Base-by-base conservation (phyloP, 2,329 filamentous ascomycete genomes). In the Parastagonospora avenae region DNA sequence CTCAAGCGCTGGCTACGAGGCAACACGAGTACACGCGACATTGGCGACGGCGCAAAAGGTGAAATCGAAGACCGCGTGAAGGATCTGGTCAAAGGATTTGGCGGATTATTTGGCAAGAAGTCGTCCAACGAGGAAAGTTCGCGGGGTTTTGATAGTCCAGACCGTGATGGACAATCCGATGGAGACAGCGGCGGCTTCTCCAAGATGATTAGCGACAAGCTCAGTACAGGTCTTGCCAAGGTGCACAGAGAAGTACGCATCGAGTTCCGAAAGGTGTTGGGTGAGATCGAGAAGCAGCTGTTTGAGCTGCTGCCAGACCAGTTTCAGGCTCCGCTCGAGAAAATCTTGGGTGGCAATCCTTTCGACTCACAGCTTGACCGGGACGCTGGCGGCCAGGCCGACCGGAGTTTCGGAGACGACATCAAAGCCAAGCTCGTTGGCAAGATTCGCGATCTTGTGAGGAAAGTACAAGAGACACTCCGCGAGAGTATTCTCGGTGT, bases 1-100 rank as follows among this genome's bases (percentile, higher is more conserved):
- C 65, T 68, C 53, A 68, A 68, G 49, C 64, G 66, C 41, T 68
- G 66, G 66, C 52, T 68, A 8, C 63, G 66, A 42, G 66, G 66
- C 2, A 68, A 68, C 42, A 68, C 64, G 6, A 68, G 63, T 35
- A 58, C 64, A 1, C 63, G 66, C 3, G 66, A 68, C 42, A 43
- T 68, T 19, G 64, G 66, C 9, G 66, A 68, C 28, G 66, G 66
- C 28, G 63, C 64, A 2, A 68, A 64, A 42, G 66, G 59, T 15
- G 66, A 68, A 50, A 64, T 70, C 33, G 60, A 52, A 44, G 62
- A 68, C 29, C 63, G 68, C 45, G 63, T 68, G 7, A 55, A 58
- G 9, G 63, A 59, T 53, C 42, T 68, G 8, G 66, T 68, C 4
- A 68, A 68, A 40, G 66, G 66, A 6, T 46, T 68, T 14, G 66